Evolutionary conservation across 208 protist genomes (phyloP), one percentile per base, ranked within the genome.

Genomic region (Crithidia bombi): DNA sequence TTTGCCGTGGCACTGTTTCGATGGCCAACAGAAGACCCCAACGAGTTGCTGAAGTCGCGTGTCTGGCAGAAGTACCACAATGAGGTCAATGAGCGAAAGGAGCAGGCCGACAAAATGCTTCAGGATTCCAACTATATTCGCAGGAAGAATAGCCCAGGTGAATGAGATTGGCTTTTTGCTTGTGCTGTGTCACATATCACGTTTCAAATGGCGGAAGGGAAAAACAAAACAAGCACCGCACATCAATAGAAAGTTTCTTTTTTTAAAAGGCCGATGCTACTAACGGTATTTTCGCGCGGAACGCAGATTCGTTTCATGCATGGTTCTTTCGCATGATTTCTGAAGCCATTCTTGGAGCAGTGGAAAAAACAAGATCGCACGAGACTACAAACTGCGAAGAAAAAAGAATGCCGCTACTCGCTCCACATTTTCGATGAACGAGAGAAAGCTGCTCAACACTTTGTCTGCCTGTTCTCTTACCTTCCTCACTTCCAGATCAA

Each of bases 51-150:
- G 30, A 94, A 91, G 65, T 73, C 80, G 21, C 69, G 71, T 14
- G 82, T 90, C 7, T 94, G 85, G 89, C 72, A 76, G 30, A 80
- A 81, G 65, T 79, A 90, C 61, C 67, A 79, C 36, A 92, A 87
- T 58, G 79, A 86, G 21, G 36, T 92, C 9, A 90, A 85, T 55
- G 75, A 82, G 50, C 63, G 86, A 21, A 89, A 92, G 70, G 84
- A 92, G 56, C 71, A 89, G 11, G 82, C 83, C 9, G 88, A 78
- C 49, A 92, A 90, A 55, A 69, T 90, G 59, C 78, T 94, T 0
- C 86, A 92, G 55, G 85, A 92, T 2, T 91, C 83, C 17, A 92
- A 82, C 64, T 91, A 89, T 41, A 82, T 90, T 62, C 56, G 83
- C 21, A 74, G 78, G 14, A 90, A 89, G 57, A 92, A 94, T 63